Percentiles rank a stretch among this genome's conserved stretches.
Conservation (phyloP, 768 basidiomycete species). For the Kwoniella pini region DNA sequence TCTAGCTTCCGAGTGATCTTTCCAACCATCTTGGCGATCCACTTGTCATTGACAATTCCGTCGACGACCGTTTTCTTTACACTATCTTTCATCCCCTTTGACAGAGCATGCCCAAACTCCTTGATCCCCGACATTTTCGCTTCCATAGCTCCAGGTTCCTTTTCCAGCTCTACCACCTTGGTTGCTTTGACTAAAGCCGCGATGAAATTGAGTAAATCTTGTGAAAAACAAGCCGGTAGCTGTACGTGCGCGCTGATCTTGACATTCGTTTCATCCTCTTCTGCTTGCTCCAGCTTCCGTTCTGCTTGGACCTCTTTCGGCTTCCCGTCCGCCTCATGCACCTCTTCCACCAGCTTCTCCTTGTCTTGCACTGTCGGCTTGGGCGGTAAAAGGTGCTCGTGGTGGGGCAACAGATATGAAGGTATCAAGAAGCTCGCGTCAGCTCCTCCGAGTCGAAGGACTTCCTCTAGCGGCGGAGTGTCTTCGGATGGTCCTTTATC, state of each 20-base stretch:
- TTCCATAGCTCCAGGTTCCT: constrained; percentile 23
- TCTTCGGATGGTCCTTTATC: not conserved
- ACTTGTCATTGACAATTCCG: constrained; percentile 26
- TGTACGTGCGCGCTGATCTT: constrained; percentile 22
- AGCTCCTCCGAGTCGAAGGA: constrained; percentile 20
- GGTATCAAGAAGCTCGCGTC: constrained; percentile 26
- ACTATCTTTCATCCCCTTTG: constrained; percentile 28
- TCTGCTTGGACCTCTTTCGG: constrained; percentile 21
- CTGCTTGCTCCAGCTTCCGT: constrained; percentile 16
- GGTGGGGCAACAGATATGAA: constrained; percentile 25
- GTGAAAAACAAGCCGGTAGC: constrained; percentile 24
- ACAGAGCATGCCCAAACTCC: constrained; percentile 23
- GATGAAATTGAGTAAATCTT: constrained; percentile 28
- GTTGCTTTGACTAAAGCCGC: constrained; percentile 29
- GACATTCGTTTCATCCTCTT: constrained; percentile 24
- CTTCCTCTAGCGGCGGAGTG: constrained; percentile 8
- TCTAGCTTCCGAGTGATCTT: constrained; percentile 22
- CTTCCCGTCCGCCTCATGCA: constrained; percentile 19
- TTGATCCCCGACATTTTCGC: constrained; percentile 25
- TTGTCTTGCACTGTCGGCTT: constrained; percentile 10
- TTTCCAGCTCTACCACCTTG: constrained; percentile 30
- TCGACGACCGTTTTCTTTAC: constrained; percentile 27
- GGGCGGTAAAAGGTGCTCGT: constrained; percentile 25
- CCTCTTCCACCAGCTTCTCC: constrained; percentile 5
- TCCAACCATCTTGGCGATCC: constrained; percentile 35